Conservation (phyloP, 2,329 filamentous ascomycete genomes). For the Cercospora berteroae region DNA sequence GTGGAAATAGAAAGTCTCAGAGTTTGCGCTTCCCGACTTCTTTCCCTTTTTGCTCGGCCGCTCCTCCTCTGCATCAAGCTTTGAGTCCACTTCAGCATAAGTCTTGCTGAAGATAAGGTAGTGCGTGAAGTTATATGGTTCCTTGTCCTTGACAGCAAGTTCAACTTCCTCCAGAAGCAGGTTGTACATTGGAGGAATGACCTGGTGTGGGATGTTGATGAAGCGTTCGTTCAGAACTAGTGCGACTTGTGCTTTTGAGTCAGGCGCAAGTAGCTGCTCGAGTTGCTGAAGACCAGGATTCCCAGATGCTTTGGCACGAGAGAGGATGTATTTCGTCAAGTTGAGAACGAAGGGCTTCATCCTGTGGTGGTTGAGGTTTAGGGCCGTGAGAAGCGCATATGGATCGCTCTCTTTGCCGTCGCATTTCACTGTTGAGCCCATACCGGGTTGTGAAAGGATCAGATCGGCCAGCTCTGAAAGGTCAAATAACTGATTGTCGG, state of each 20-base stretch:
- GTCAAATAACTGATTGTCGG: constrained; percentile 81
- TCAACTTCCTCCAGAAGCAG: constrained; percentile 92
- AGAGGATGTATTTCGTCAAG: constrained; percentile 68
- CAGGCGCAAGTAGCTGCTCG: constrained; percentile 38
- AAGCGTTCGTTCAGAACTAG: constrained; percentile 87
- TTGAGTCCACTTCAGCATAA: constrained; percentile 85
- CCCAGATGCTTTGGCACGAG: constrained; percentile 53
- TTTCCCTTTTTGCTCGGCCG: constrained; percentile 62
- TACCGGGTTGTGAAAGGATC: constrained; percentile 78
- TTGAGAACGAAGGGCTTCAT: constrained; percentile 70
- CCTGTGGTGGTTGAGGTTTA: constrained; percentile 76
- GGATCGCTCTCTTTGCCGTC: constrained; percentile 90
- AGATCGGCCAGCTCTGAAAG: constrained; percentile 82
- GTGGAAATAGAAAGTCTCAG: constrained; percentile 83
- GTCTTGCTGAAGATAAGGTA: constrained; percentile 89
- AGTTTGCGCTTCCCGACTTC: constrained; percentile 49
- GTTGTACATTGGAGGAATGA: constrained; percentile 88
- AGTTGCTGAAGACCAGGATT: constrained; percentile 36
- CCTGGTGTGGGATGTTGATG: constrained; percentile 94
- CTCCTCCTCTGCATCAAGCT: constrained; percentile 65
- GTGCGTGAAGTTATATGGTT: constrained; percentile 90
- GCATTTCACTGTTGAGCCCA: constrained; percentile 96
- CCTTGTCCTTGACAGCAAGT: constrained; percentile 82
- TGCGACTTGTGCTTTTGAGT: constrained; percentile 60
- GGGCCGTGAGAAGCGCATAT: constrained; percentile 84